Percentiles rank a stretch among this genome's conserved stretches.
These are phyloP conservation scores for Cladophialophora chaetospira DNA, from an alignment of 2,329 filamentous ascomycete species.

Conservation along the genomic window DNA sequence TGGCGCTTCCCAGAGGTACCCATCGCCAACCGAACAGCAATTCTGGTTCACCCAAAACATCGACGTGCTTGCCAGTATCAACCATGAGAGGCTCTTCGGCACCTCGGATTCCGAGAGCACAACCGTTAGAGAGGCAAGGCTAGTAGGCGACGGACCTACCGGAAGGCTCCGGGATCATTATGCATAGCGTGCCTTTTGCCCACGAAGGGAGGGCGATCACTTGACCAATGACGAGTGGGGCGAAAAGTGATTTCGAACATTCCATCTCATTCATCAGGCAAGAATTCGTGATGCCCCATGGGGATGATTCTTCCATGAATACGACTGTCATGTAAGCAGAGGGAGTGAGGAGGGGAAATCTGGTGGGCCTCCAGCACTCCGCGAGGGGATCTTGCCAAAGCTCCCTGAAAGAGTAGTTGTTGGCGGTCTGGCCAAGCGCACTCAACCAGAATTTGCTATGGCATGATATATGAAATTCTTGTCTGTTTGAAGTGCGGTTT, in stretches of 20 bases:
- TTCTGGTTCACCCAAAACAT: not conserved
- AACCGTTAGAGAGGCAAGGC: not conserved
- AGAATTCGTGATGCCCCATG: slow-evolving; percentile 9
- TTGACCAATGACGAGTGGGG: slow-evolving; percentile 23
- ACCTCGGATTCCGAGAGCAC: not conserved
- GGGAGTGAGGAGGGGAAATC: not conserved
- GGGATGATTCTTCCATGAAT: slow-evolving; percentile 3
- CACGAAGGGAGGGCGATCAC: slow-evolving; percentile 7
- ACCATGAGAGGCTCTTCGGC: slow-evolving; percentile 15
- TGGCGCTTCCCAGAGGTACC: not conserved
- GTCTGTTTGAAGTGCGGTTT: not conserved
- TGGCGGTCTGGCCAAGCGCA: not conserved
- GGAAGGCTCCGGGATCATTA: slow-evolving; percentile 22
- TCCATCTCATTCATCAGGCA: not conserved
- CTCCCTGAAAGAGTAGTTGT: not conserved
- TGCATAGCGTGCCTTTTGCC: not conserved
- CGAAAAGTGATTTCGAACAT: not conserved
- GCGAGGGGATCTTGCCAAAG: not conserved
- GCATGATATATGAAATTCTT: not conserved
- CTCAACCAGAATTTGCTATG: not conserved
- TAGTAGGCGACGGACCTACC: slow-evolving; percentile 15
- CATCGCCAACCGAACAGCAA: not conserved
- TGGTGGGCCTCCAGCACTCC: not conserved
- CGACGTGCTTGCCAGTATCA: not conserved
- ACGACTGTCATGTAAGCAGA: slow-evolving; percentile 10